A percentile compares a stretch with the other conserved stretches of the same genome.
Evolutionary conservation across 2,329 filamentous ascomycete genomes (phyloP).

Genomic region (Mycosphaerella arachidis): DNA sequence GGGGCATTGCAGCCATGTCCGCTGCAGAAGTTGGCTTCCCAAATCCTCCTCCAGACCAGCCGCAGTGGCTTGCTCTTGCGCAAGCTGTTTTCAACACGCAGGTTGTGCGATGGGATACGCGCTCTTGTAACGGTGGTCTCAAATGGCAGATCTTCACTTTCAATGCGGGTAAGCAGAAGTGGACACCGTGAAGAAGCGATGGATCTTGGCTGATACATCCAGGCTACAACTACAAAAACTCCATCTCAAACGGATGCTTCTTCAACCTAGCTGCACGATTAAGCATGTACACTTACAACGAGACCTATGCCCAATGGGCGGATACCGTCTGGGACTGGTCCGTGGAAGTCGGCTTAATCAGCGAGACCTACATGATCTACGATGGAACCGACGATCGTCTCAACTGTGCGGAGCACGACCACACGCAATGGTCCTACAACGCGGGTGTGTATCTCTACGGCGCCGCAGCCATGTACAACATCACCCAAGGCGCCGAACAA

Average conservation of each 20-base stretch:
- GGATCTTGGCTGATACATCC: slow-evolving; percentile 15
- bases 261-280: slow-evolving; percentile 47
- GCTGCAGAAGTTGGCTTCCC: slow-evolving; percentile 52
- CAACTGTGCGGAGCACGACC: slow-evolving; percentile 42
- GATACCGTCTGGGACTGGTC: slow-evolving; percentile 36
- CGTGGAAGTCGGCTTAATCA: slow-evolving; percentile 52
- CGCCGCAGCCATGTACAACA: slow-evolving; percentile 45
- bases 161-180: slow-evolving; percentile 30
- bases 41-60: slow-evolving; percentile 38
- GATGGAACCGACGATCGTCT: slow-evolving; percentile 42
- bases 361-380: slow-evolving; percentile 39
- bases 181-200: not conserved
- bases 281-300: slow-evolving; percentile 39
- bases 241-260: slow-evolving; percentile 51
- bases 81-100: slow-evolving; percentile 42
- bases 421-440: slow-evolving; percentile 47
- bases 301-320: slow-evolving; percentile 61
- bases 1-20: slow-evolving; percentile 54
- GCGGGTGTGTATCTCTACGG: slow-evolving; percentile 43
- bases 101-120: slow-evolving; percentile 35
- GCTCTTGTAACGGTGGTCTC: slow-evolving; percentile 35
- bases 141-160: slow-evolving; percentile 40
- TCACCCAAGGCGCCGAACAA: slow-evolving; percentile 22
- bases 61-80: slow-evolving; percentile 45
- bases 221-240: slow-evolving; percentile 47